Base-by-base conservation (phyloP, 192 early-diverging fungal species). In the Mortierella hygrophila region DNA sequence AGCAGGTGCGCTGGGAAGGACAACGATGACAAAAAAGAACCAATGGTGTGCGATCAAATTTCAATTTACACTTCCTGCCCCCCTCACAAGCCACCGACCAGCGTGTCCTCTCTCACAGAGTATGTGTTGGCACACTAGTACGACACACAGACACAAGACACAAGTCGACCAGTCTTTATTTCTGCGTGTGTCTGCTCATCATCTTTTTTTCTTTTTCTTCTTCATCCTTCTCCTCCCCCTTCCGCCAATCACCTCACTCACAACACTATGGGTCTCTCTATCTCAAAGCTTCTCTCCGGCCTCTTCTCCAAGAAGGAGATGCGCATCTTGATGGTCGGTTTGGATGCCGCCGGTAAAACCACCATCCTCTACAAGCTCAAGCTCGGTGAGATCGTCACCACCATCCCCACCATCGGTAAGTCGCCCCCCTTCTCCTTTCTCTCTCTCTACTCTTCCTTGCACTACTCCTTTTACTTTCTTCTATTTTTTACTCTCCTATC, bases 311-410 rank as follows among this genome's bases (percentile, higher is more conserved):
- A 96, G 88, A 96, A 96, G 91, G 97, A 98, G 91, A 97, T 98
- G 97, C 96, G 97, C 79, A 97, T 99, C 90, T 92, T 99, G 87
- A 98, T 99, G 97, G 97, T 97, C 63, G 97, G 97, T 68, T 92
- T 97, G 86, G 96, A 97, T 92, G 97, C 96, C 40, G 96, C 96
- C 70, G 96, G 97, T 89, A 99, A 99, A 92, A 99, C 98, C 86
- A 99, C 98, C 90, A 99, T 99, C 85, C 93, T 99, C 88, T 99
- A 99, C 93, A 98, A 97, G 93, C 95, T 99, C 81, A 98, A 99
- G 94, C 92, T 99, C 35, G 98, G 98, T 80, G 97, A 99, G 91
- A 97, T 99, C 87, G 97, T 99, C 83, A 99, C 98, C 55, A 99
- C 98, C 76, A 99, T 99, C 88, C 98, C 98, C 68, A 99, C 98